Evolutionary conservation across 1,284 basidiomycete genomes (phyloP).

Genomic region (Coniophora puteana): DNA sequence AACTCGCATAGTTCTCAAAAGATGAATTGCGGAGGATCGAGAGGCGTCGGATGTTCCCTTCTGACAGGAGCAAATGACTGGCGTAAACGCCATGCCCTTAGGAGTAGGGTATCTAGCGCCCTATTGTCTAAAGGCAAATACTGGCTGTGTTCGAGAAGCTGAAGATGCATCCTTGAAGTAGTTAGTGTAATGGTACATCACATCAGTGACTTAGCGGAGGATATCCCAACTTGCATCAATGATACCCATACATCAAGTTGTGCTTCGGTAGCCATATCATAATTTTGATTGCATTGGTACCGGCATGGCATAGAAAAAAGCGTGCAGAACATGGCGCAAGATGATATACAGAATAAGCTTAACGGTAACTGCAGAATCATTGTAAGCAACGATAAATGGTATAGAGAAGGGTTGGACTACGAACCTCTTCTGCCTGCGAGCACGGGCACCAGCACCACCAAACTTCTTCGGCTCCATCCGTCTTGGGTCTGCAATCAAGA

Average conservation of each 20-base stretch:
- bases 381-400: conserved; percentile 10
- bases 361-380: conserved; percentile 74
- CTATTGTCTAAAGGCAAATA: conserved; percentile 1
- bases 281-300: conserved; percentile 34
- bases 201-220: conserved; percentile 1
- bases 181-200: conserved; percentile 2
- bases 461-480: conserved; percentile 99
- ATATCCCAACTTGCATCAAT: conserved; percentile 1
- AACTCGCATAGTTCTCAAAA: too few relatives aligned
- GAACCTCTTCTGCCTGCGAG: conserved; percentile 92
- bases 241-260: neutral
- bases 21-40: too few relatives aligned
- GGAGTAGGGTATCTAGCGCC: neutral
- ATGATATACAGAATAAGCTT: conserved; percentile 40
- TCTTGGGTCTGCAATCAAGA: conserved; percentile 97
- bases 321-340: conserved; percentile 44
- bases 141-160: neutral
- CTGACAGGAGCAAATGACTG: too few relatives aligned
- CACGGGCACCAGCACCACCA: conserved; percentile 94
- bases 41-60: too few relatives aligned
- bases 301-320: conserved; percentile 43
- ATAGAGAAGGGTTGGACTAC: conserved; percentile 19
- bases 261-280: conserved; percentile 8
- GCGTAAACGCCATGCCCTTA: too few relatives aligned
- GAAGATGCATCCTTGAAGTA: conserved; percentile 5